A percentile compares a stretch with the other conserved stretches of the same genome.
Evolutionary conservation across 192 early-diverging fungal genomes (phyloP).

Genomic region (Diversispora epigaea): DNA sequence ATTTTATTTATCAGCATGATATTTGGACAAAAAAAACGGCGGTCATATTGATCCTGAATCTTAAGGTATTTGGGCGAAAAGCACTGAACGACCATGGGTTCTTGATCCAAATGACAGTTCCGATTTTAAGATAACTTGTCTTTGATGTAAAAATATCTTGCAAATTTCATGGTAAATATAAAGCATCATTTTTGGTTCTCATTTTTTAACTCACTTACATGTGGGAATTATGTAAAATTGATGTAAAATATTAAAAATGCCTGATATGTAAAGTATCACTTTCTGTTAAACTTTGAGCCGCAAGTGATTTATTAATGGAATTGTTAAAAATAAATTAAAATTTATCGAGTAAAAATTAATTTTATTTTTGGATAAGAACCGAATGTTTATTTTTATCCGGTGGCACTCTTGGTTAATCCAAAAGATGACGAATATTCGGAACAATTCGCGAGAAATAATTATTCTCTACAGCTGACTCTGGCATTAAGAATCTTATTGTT

Average conservation of each 20-base stretch:
- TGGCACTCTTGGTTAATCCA: neutral
- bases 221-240: neutral
- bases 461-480: neutral
- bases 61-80: neutral
- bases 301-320: too few relatives aligned
- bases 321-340: too few relatives aligned
- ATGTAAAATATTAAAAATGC: too few relatives aligned
- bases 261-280: too few relatives aligned
- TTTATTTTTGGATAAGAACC: too few relatives aligned
- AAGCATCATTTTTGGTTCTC: too few relatives aligned
- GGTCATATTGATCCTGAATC: neutral
- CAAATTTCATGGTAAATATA: too few relatives aligned
- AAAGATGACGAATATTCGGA: neutral
- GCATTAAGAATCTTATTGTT: neutral
- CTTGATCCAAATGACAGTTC: neutral
- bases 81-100: neutral
- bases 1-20: neutral
- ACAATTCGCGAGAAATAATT: neutral
- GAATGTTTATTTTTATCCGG: too few relatives aligned
- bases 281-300: too few relatives aligned
- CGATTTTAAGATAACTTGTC: neutral
- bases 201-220: neutral
- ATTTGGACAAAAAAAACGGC: neutral
- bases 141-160: neutral
- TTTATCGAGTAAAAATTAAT: too few relatives aligned